Evolutionary conservation across 179 eudicot genomes (phyloP).

Genomic region (Drosera spatulata): DNA sequence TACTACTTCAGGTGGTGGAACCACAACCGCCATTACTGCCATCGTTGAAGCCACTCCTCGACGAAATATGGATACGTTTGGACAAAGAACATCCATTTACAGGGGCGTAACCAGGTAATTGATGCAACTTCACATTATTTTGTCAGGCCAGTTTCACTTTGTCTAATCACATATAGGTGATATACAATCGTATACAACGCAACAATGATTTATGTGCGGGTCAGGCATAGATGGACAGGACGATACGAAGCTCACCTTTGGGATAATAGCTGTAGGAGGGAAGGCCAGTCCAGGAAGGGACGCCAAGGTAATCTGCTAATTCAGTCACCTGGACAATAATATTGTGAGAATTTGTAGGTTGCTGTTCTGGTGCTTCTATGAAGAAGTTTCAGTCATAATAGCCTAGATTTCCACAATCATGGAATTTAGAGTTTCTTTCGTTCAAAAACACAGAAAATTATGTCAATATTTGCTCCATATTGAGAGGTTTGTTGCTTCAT

Average conservation of each 20-base stretch:
- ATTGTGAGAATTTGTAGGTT: no score
- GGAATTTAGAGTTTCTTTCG: no score
- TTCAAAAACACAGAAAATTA: no score
- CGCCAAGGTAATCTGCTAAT: constrained; percentile 59
- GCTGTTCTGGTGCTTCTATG: no score
- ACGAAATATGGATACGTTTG: constrained; percentile 76
- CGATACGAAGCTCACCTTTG: no score
- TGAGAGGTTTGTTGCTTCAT: no score
- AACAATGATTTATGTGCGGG: constrained; percentile 10
- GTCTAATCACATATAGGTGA: constrained; percentile 72
- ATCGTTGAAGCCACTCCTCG: constrained; percentile 72
- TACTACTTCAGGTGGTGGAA: neutral
- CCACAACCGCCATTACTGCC: constrained; percentile 22
- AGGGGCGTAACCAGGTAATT: constrained; percentile 86
- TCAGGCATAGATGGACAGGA: constrained; percentile 67
- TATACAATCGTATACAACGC: constrained; percentile 82
- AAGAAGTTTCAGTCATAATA: no score
- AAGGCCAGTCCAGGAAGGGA: constrained; percentile 97
- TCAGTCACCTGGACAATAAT: no score
- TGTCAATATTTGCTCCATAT: no score
- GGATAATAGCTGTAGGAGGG: constrained; percentile 79
- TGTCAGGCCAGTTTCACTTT: neutral
- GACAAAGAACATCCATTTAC: constrained; percentile 91
- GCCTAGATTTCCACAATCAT: no score
- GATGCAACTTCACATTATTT: neutral